phyloP scores from a whole-genome alignment of 306 rosid genomes.

The Sphenostylis stenocarpa region DNA sequence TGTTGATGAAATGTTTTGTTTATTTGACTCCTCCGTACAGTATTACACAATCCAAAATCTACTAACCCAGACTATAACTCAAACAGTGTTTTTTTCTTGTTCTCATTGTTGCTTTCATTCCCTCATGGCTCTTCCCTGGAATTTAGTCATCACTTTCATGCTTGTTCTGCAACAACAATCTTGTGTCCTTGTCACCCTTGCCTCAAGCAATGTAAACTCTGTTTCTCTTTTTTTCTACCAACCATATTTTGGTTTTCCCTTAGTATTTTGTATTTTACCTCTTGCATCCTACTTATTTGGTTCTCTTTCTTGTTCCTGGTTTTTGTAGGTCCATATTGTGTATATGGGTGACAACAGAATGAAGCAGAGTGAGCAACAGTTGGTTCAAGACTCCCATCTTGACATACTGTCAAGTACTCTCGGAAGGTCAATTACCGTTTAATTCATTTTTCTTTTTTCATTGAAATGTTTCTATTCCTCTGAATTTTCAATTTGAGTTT shows the following conservation, averaged over 20 bases:
- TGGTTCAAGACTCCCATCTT: slow-evolving; percentile 56
- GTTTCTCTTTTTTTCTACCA: neutral
- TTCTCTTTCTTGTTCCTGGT: slow-evolving; percentile 5
- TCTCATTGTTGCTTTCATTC: neutral
- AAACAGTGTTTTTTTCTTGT: neutral
- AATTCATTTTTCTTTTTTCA: neutral
- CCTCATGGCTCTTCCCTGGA: slow-evolving; percentile 45
- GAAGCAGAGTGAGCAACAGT: slow-evolving; percentile 36
- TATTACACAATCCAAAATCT: neutral
- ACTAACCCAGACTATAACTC: neutral
- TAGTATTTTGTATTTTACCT: neutral
- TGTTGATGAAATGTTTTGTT: too few relatives aligned
- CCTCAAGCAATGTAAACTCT: slow-evolving; percentile 49
- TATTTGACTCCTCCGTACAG: neutral
- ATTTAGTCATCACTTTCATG: slow-evolving; percentile 19
- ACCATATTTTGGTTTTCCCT: neutral
- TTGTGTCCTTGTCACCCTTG: slow-evolving; percentile 36
- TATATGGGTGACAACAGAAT: slow-evolving; percentile 50
- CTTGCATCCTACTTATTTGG: neutral
- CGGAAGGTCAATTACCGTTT: slow-evolving; percentile 47
- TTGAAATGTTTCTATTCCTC: slow-evolving; percentile 5
- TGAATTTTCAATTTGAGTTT: neutral
- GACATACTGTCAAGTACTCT: slow-evolving; percentile 49
- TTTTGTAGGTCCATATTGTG: slow-evolving; percentile 61
- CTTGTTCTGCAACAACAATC: slow-evolving; percentile 33